phyloP scores from a whole-genome alignment of 2,329 filamentous ascomycete species.

The Bipolaris zeicola region DNA sequence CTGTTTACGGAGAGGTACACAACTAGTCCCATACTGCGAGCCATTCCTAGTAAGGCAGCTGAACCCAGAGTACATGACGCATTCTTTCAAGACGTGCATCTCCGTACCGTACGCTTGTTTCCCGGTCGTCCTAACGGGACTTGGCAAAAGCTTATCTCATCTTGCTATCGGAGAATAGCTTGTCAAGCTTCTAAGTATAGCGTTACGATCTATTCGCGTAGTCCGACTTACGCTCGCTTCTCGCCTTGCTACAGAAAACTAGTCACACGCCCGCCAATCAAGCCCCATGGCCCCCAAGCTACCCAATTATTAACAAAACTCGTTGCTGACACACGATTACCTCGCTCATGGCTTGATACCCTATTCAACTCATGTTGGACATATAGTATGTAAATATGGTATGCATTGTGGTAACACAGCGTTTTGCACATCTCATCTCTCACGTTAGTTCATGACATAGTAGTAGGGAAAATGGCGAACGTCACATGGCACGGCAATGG shows the following conservation, averaged over 20 bases:
- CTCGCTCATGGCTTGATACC: neutral
- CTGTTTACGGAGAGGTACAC: neutral
- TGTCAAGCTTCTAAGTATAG: neutral
- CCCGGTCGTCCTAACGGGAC: neutral
- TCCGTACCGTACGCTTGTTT: neutral
- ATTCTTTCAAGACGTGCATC: neutral
- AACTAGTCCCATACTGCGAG: too few species aligned
- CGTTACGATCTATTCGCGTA: neutral
- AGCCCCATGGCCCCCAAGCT: neutral
- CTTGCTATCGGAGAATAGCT: neutral
- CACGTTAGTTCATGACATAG: neutral
- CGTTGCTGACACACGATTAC: constrained; percentile 6
- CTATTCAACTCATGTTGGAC: neutral
- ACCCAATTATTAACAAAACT: neutral
- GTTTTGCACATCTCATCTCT: neutral
- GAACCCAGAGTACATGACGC: neutral
- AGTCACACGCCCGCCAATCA: neutral
- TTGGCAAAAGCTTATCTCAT: neutral
- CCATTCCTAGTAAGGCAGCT: neutral
- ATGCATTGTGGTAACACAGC: neutral
- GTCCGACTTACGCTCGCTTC: neutral
- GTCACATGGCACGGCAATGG: neutral
- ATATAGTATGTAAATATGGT: neutral
- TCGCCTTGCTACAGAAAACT: neutral
- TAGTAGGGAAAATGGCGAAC: neutral